Percentiles rank a stretch among this genome's conserved stretches.
These are phyloP conservation scores for Fomitiporia mediterranea DNA, from an alignment of 1,284 basidiomycete genomes.

Conservation along the genomic window DNA sequence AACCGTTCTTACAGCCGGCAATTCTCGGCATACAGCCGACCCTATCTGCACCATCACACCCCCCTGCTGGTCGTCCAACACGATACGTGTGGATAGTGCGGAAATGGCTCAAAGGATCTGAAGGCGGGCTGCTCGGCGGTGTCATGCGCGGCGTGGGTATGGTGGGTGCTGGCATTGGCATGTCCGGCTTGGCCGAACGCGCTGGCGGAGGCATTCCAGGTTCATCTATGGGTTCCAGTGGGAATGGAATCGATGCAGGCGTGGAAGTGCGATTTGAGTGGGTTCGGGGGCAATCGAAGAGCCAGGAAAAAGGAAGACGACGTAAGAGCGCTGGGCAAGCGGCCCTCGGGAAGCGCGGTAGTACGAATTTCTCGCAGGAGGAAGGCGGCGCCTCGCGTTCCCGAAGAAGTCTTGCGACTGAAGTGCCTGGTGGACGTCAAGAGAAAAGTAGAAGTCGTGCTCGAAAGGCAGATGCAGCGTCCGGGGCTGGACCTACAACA, in stretches of 20 bases:
- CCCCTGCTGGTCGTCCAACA: constrained; percentile 44
- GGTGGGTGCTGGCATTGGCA: constrained; percentile 14
- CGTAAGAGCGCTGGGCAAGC: constrained; percentile 18
- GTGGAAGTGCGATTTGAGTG: constrained; percentile 75
- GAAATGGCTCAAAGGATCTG: constrained; percentile 68
- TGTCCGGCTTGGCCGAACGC: constrained; percentile 23
- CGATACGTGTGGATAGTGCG: constrained; percentile 82
- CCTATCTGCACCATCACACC: constrained; percentile 37
- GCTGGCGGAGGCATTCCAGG: constrained; percentile 19
- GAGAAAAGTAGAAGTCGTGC: constrained; percentile 1
- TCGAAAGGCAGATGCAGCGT: background rate
- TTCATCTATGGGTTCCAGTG: constrained; percentile 17
- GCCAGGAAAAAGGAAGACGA: constrained; percentile 21
- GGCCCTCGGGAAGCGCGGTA: constrained; percentile 1
- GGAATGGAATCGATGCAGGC: constrained; percentile 26
- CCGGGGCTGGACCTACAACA: background rate
- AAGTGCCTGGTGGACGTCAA: background rate
- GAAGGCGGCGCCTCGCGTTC: background rate
- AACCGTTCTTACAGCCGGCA: constrained; percentile 42
- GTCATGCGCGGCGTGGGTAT: constrained; percentile 36
- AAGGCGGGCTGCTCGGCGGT: constrained; percentile 36
- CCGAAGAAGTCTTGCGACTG: background rate
- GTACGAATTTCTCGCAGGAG: constrained; percentile 3
- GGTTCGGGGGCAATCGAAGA: constrained; percentile 47
- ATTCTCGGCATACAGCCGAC: constrained; percentile 63